Base-by-base conservation (phyloP, 2,329 filamentous ascomycete species). In the Hymenoscyphus repandus region DNA sequence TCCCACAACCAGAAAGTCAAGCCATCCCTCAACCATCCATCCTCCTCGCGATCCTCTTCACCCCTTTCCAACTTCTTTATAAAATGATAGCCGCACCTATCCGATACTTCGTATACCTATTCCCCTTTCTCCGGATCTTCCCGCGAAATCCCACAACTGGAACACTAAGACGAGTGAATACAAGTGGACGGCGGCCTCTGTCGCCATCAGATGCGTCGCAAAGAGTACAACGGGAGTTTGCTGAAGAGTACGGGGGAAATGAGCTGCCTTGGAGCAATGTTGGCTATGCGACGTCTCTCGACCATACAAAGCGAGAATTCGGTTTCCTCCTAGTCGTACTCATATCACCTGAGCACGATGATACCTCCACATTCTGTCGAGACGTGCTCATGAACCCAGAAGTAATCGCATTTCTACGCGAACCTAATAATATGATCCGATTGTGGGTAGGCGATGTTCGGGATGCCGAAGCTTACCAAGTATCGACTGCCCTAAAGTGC, bases 401-500 rank as follows among this genome's bases (percentile, higher is more conserved):
- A 39, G 83, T 96, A 2, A 75, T 84, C 10, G 72, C 76, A 5
- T 95, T 90, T 62, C 69, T 97, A 60, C 85, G 82, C 57, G 80
- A 92, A 53, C 80, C 87, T 1, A 70, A 76, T 32, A 90, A 90
- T 68, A 87, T 92, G 64, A 80, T 96, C 30, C 74, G 97, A 33
- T 70, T 99, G 2, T 99, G 93, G 93, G 90, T 86, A 37, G 93
- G 93, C 42, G 96, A 90, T 60, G 86, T 97, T 0, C 82, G 90
- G 56, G 93, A 99, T 66, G 86, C 90, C 2, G 93, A 99, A 71
- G 89, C 92, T 5, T 97, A 95, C 68, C 90, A 96, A 67, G 90
- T 96, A 37, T 83, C 90, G n/a, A 79, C 81, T 11, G 90, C 91
- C 41, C 82, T 97, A 56, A 85, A 85, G 60, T 93, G 88, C 68